Base-by-base conservation (phyloP, 768 basidiomycete genomes). In the Xerocomellus amylosporus region DNA sequence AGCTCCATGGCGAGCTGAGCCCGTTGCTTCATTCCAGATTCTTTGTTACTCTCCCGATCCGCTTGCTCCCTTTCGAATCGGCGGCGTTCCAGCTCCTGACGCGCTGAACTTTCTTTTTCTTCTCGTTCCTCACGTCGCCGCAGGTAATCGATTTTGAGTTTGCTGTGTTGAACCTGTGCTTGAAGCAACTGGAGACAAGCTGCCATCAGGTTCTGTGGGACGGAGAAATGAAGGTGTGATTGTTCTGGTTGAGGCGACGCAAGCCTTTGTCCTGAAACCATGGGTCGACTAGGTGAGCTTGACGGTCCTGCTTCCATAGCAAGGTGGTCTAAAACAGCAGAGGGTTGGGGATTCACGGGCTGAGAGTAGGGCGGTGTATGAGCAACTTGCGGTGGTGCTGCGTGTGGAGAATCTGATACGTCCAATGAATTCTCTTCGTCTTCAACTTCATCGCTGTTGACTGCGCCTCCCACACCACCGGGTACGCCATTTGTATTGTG, bases 41-140 rank as follows among this genome's bases (percentile, higher is more conserved):
- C 77, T 62, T 79, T 81, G 55, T 70, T 74, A 55, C 76, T 77
- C 55, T 84, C 82, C 62, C 79, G 77, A 55, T 84, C 83, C 22
- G 75, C 77, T 45, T 77, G 71, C 63, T 86, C 86, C 41, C 80
- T 75, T 62, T 85, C 84, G 51, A 79, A 61, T 54, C 79, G 77
- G 49, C 78, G 53, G 26, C 79, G 76, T 61, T 85, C 83, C 38
- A 78, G 54, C 55, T 86, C 84, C 53, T 75, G 74, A 36, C 83
- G 75, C 58, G 75, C 65, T 0, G 59, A 55, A 47, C 79, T 79
- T 56, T 86, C 84, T 60, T 76, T 78, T 58, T 84, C 82, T 61
- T 87, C 85, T n/a, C 87, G 74, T 58, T 87, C 86, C 56, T 89
- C 87, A 19, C 83, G 75, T 56, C 85, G 73, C 51, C 81, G 79